Percentiles rank a stretch among this genome's conserved stretches.
Evolutionary conservation across 306 rosid genomes (phyloP).

Genomic region (Potentilla sterilis): DNA sequence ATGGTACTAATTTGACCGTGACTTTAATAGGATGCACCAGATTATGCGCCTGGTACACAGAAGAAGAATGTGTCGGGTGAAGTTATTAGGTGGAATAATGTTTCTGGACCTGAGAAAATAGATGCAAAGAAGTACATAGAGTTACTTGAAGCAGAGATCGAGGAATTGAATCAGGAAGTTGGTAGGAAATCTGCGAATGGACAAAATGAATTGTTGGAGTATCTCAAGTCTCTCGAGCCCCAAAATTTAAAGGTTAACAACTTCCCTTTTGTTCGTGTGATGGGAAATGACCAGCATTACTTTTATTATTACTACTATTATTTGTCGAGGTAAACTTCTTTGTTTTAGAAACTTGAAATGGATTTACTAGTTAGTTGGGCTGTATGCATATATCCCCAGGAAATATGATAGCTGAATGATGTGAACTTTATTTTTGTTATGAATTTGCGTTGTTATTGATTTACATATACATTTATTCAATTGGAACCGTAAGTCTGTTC

Average conservation of each 20-base stretch:
- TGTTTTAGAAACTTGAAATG: background rate
- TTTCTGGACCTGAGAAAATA: slow-evolving; percentile 79
- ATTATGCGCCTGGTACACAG: slow-evolving; percentile 92
- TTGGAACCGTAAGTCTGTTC: background rate
- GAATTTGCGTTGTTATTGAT: background rate
- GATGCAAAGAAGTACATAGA: slow-evolving; percentile 96
- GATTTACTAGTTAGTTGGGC: too few relatives aligned
- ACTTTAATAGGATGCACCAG: slow-evolving; percentile 69
- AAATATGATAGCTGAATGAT: background rate
- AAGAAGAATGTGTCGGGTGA: slow-evolving; percentile 93
- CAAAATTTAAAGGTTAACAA: slow-evolving; percentile 74
- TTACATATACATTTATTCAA: background rate
- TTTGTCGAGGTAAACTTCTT: background rate
- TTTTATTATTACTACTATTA: background rate
- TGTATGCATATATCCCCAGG: background rate
- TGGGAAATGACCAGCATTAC: too few relatives aligned
- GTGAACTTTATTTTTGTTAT: background rate
- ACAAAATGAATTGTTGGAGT: slow-evolving; percentile 87
- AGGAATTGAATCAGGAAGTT: slow-evolving; percentile 86
- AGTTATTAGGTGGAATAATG: slow-evolving; percentile 89
- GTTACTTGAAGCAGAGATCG: slow-evolving; percentile 92
- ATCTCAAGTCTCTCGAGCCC: slow-evolving; percentile 94
- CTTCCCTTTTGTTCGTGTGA: slow-evolving; percentile 7
- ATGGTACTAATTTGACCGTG: slow-evolving; percentile 26
- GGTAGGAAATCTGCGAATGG: slow-evolving; percentile 69